Evolutionary conservation across 140 eudicot genomes (phyloP).

Genomic region (Cichorium intybus): DNA sequence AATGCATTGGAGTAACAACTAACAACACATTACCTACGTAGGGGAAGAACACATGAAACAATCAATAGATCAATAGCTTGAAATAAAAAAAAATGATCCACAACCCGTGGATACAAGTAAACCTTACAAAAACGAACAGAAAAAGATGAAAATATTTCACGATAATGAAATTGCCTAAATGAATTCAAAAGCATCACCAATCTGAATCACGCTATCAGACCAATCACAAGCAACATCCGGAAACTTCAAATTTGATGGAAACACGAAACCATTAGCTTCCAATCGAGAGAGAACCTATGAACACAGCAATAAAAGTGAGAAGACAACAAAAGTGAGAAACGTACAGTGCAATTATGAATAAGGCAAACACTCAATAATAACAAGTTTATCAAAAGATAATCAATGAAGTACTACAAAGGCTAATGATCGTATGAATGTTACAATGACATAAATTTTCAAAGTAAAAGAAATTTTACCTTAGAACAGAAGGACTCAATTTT

Average conservation of each 20-base stretch:
- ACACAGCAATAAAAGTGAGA: not conserved
- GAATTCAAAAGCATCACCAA: not conserved
- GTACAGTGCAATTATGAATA: not conserved
- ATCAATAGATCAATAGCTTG: too few species aligned
- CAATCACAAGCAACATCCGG: not conserved
- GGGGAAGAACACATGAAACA: too few species aligned
- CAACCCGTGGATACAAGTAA: too few species aligned
- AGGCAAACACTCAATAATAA: too few species aligned
- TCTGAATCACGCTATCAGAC: not conserved
- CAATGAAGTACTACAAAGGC: not conserved
- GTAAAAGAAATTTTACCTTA: not conserved
- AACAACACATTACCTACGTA: too few species aligned
- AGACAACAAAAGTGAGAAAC: not conserved
- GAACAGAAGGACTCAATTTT: not conserved
- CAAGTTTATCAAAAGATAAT: not conserved
- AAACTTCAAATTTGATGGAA: not conserved
- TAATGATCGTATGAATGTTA: not conserved
- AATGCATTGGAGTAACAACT: not conserved
- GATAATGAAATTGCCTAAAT: too few species aligned
- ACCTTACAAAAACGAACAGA: not conserved
- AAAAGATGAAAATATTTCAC: not conserved
- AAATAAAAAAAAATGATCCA: too few species aligned
- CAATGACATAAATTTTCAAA: not conserved
- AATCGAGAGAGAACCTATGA: not conserved
- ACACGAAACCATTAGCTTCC: not conserved